Evolutionary conservation across 495 filamentous ascomycete genomes (phyloP).

Genomic region (Penicillium riverlandense): DNA sequence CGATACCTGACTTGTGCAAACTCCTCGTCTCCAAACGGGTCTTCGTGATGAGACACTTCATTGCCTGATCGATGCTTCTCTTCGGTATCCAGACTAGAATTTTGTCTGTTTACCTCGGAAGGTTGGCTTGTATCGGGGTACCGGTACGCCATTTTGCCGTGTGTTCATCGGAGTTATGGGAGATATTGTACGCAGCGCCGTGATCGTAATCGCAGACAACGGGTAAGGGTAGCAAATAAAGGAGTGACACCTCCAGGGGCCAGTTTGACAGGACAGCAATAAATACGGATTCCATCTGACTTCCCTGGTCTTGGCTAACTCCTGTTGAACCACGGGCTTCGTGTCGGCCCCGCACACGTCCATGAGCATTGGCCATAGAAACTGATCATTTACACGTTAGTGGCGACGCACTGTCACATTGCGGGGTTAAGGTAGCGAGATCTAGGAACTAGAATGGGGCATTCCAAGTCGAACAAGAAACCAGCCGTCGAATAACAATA

Average conservation of each 20-base stretch:
- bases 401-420: conserved; percentile 1
- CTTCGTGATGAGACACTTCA: conserved; percentile 2
- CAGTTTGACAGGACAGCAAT: too few relatives aligned
- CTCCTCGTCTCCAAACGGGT: conserved; percentile 20
- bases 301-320: too few relatives aligned
- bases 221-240: too few relatives aligned
- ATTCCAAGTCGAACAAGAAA: too few relatives aligned
- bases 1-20: conserved; percentile 23
- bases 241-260: too few relatives aligned
- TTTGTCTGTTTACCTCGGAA: not conserved
- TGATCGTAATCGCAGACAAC: too few relatives aligned
- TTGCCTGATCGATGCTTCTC: not conserved
- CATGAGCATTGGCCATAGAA: not conserved
- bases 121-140: not conserved
- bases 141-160: not conserved
- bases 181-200: too few relatives aligned
- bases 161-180: too few relatives aligned
- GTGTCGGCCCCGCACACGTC: not conserved
- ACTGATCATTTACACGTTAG: not conserved
- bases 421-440: not conserved
- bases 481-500: too few relatives aligned
- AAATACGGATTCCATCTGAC: too few relatives aligned
- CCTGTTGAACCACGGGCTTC: too few relatives aligned
- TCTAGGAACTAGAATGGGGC: too few relatives aligned
- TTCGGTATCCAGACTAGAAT: not conserved